phyloP scores from a whole-genome alignment of 2,329 filamentous ascomycete genomes.

The Penicillium sp. region DNA sequence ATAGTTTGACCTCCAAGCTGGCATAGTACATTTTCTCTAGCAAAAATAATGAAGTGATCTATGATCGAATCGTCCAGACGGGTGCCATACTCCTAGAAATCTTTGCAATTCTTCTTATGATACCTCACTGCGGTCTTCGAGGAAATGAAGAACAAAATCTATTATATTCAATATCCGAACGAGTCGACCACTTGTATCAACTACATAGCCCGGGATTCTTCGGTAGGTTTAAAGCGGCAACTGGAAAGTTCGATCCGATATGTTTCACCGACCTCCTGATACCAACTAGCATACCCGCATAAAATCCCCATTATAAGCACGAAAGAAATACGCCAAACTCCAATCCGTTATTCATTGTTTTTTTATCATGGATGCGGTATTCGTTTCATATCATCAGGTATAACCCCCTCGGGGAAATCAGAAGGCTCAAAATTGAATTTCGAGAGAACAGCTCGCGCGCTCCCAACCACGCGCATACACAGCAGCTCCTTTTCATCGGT shows the following conservation, averaged over 20 bases:
- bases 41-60: constrained; percentile 32
- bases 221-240: too few species aligned
- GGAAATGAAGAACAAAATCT: too few species aligned
- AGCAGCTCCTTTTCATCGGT: constrained; percentile 39
- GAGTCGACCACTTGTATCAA: too few species aligned
- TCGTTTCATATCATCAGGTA: constrained; percentile 16
- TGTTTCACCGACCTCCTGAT: not conserved
- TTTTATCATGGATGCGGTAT: not conserved
- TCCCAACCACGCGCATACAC: constrained; percentile 44
- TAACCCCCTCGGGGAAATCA: constrained; percentile 42
- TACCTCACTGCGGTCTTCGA: too few species aligned
- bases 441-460: constrained; percentile 41
- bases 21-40: constrained; percentile 18
- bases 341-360: not conserved
- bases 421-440: constrained; percentile 45
- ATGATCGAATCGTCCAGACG: too few species aligned
- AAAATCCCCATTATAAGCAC: not conserved
- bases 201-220: too few species aligned
- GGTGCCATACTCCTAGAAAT: too few species aligned
- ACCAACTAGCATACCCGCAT: not conserved
- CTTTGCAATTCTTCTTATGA: too few species aligned
- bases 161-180: too few species aligned
- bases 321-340: not conserved
- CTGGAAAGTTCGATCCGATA: too few species aligned
- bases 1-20: constrained; percentile 13